Evolutionary conservation across 495 filamentous ascomycete species (phyloP), one percentile per base, ranked within the genome.

Genomic region (Tuber calosporum): DNA sequence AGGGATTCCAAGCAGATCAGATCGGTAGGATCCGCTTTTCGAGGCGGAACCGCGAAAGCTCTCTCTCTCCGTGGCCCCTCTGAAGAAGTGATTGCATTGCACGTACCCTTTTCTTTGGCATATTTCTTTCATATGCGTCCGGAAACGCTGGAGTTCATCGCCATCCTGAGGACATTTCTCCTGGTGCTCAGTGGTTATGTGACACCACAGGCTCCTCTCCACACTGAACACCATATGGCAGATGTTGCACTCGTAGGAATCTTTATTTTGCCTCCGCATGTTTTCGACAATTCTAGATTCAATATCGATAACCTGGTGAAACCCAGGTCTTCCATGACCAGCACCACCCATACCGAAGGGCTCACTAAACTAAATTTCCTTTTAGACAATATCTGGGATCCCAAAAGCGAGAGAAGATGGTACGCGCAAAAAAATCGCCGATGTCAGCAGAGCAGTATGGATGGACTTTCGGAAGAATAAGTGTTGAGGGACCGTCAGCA

Each of bases 91-190:
- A 62, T 13, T 30, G 26, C 26, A 34, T 62, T 30, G 53, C 7
- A 62, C 53, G 13, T 34, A 62, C 53, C 53, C 53, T 70, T 70
- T 70, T 67, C 43, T 71, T 58, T 74, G 75, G 68, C 73, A 68
- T 43, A 69, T 69, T 20, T 77, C 75, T 17, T 58, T 58, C 42
- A 58, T 71, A 8, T 38, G 42, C 15, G 38, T 53, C 42, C 45
- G 69, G 9, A 58, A 58, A 8, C 34, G 34, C 20, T 62, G 69
- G 36, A 43, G 43, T 11, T 53, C 43, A n/a, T 20, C 13, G 2
- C 38, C 42, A 58, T 45, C 69, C 15, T 38, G 42, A 5, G 69
- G 69, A 19, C 48, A 58, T 30, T 45, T 5, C 7, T 58, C 69
- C 1, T 11, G 30, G 41, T 71, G 69, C 62, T 45, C 15, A 11